Evolutionary conservation across 495 filamentous ascomycete species (phyloP), one percentile per base, ranked within the genome.

Genomic region (Penicillium waksmanii): DNA sequence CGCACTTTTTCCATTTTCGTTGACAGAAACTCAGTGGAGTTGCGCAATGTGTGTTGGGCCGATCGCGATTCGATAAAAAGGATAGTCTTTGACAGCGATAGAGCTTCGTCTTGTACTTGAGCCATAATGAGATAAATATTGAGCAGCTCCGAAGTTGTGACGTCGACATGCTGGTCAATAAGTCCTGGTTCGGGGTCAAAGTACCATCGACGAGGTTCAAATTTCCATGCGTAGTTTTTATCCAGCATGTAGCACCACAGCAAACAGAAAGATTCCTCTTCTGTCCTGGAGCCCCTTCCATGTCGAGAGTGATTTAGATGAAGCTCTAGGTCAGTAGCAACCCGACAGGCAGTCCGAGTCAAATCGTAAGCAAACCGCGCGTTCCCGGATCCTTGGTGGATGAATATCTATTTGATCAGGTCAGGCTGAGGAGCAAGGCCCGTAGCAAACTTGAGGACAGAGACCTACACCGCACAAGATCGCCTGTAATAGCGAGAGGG

Each of bases 221-320:
- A 48, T 44, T 66, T 69, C 42, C 56, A 64, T 2, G 64, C 64
- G 31, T 69, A 60, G 40, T 66, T 69, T 25, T 59, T 51, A 40
- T 69, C 66, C 38, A 69, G 35, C 36, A 55, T 64, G 27, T 69
- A 69, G 51, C 66, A 69, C 64, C 66, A 66, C 5, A 69, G 44
- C 17, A 69, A 48, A 44, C 66, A 69, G 56, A 60, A 66, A n/a
- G 60, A 57, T 36, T 64, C 64, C 31, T 66, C 66, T 21, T 62
- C 58, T 3, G 44, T 55, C 10, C 7, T 12, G 5, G 42, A 19
- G 19, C 11, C 9, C 13, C 27, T 46, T 38, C 51, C 19, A 31
- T 31, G 6, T 25, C 4, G 1, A 52, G n/a, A 35, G 23, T 56
- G 12, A 7, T 53, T 1, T 0, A 27, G 11, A 15, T 53, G 25